Evolutionary conservation across 2,329 filamentous ascomycete species (phyloP), one percentile per base, ranked within the genome.

Genomic region (Nemania bipapillata): DNA sequence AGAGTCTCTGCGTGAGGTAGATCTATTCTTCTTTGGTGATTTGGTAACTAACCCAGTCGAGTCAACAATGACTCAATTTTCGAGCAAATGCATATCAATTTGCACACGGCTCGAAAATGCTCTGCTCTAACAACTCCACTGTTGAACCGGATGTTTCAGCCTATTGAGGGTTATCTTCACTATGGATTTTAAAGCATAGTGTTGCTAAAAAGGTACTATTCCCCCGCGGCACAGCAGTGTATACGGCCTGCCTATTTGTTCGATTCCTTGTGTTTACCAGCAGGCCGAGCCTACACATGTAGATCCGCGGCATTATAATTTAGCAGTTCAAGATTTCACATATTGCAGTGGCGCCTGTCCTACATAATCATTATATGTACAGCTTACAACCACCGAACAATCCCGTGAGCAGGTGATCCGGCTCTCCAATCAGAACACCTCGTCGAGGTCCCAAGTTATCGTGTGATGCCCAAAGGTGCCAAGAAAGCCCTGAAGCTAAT

Each of bases 91-190:
- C 28, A 5, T 32, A 47, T 40, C 56, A 26, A 63, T 42, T 35
- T 35, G 40, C 55, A 63, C n/a, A 37, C 30, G 63, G 63, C 32
- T 35, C 22, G 26, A 59, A 17, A 37, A 61, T 58, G 24, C 58
- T 49, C 59, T 40, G 15, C 58, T 63, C 35, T 40, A 17, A 24
- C 30, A 45, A 55, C 61, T 55, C 68, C 65, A 70, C 68, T n/a
- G 26, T 55, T 40, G 30, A 62, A 12, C 65, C 65, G 59, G 57
- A 42, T 50, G 68, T 70, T 70, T 70, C 68, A 70, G 65, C 65
- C 65, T 53, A 63, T 47, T 47, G 52, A 66, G 58, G 32, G 61
- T 15, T 42, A 20, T 59, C 55, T 35, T 65, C 55, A 55, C 47
- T 30, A 55, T 30, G 59, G 59, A 37, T 26, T 40, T 63, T 54